phyloP scores from a whole-genome alignment of 2,329 filamentous ascomycete genomes.

The Nannizzia gypsea region DNA sequence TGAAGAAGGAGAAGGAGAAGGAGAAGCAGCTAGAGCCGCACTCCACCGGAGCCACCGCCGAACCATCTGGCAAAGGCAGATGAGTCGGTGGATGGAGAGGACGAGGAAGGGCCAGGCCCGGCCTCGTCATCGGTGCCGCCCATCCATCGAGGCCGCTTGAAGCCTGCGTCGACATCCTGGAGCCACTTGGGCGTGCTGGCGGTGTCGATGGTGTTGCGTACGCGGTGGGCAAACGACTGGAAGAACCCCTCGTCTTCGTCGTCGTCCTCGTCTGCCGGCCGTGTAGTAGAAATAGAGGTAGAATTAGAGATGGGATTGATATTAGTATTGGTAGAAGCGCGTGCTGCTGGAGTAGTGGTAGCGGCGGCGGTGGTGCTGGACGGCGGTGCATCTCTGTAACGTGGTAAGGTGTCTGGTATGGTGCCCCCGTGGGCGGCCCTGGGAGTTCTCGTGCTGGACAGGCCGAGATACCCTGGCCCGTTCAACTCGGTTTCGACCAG shows the following conservation, averaged over 20 bases:
- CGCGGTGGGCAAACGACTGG: slow-evolving; percentile 66
- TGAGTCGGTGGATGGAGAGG: neutral
- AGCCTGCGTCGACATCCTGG: slow-evolving; percentile 53
- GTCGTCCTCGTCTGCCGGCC: slow-evolving; percentile 1
- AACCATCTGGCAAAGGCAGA: neutral
- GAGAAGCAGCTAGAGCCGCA: neutral
- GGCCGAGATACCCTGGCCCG: slow-evolving; percentile 42
- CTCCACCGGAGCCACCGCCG: neutral
- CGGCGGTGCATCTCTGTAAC: slow-evolving; percentile 3
- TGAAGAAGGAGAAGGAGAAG: too few species aligned
- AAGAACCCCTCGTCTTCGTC: slow-evolving; percentile 61
- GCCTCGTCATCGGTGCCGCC: slow-evolving; percentile 41
- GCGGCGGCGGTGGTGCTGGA: too few species aligned
- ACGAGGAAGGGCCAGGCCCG: neutral
- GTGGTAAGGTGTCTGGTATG: slow-evolving; percentile 3
- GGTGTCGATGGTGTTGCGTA: slow-evolving; percentile 85
- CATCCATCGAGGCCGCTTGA: slow-evolving; percentile 77
- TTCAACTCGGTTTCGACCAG: slow-evolving; percentile 79
- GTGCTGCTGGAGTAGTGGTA: too few species aligned
- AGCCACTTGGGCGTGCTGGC: slow-evolving; percentile 75
- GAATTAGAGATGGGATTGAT: too few species aligned
- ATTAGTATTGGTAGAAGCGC: too few species aligned
- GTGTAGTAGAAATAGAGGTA: too few species aligned
- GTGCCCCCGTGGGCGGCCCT: neutral
- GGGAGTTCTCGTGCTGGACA: slow-evolving; percentile 22